Base-by-base conservation (phyloP, 2,329 filamentous ascomycete species). In the Alternaria sp. region DNA sequence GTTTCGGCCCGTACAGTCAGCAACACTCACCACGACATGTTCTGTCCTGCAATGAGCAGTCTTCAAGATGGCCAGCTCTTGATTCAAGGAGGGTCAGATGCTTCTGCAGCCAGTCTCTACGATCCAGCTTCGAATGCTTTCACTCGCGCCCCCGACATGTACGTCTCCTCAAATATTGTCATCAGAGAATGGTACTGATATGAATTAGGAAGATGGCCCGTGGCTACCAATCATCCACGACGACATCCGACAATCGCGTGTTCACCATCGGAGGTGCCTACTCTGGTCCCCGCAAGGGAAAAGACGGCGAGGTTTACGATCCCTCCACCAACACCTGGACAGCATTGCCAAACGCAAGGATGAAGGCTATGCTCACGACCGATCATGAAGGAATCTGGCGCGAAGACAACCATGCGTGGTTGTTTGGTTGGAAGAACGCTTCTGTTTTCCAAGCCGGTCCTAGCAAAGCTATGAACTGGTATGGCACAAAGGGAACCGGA, bases 181-280 rank as follows among this genome's bases (percentile, higher is more conserved):
- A 6, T 16, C 46, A 6, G 4, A 20, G 4, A 14, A 26, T 36
- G 24, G 12, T 51, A 49, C 46, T 57, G 14, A 57, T n/a, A 34
- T 22, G 8, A 18, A 20, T 22, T 12, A 60, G 57, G 59, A 63
- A 69, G 20, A 67, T 70, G 60, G 64, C 68, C 30, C 67, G 70
- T 48, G 70, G 70, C 7, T 72, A 72, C 24, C 70, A 72, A 32
- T 57, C 63, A 7, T 66, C 67, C 4, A 54, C 61, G 0, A 72
- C 70, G 7, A 49, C 68, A 11, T 69, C 65, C 6, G 62, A 71
- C 38, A 65, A 65, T 26, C 61, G 64, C 11, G 59, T 72, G 32
- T 72, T 72, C 58, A 72, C 68, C 26, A 71, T 72, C n/a, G 70
- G 70, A 16, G 70, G 68, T 20, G 68, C 67, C 26, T 72, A 70